phyloP scores from a whole-genome alignment of 768 basidiomycete genomes.

The Brasilioporus rufonigricans region DNA sequence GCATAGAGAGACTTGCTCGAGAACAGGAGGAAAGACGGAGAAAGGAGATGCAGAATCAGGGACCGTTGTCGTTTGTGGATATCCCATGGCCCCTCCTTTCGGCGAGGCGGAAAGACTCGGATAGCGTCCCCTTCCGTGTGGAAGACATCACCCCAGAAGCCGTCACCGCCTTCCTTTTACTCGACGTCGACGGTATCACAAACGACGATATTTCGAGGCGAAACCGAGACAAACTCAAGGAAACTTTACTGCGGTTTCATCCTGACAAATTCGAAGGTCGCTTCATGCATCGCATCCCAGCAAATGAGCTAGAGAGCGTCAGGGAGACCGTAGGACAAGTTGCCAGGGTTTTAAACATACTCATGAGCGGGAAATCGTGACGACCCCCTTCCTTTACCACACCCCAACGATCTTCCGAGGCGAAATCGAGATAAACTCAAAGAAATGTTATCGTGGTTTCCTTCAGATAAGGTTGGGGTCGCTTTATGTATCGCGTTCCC shows the following conservation, averaged over 20 bases:
- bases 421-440: slow-evolving; percentile 62
- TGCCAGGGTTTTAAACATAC: slow-evolving; percentile 53
- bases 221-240: slow-evolving; percentile 60
- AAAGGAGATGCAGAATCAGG: slow-evolving; percentile 42
- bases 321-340: slow-evolving; percentile 63
- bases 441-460: slow-evolving; percentile 70
- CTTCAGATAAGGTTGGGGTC: too few species aligned
- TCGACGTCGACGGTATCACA: slow-evolving; percentile 13
- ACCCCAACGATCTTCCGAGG: too few species aligned
- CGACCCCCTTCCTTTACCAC: too few species aligned
- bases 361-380: slow-evolving; percentile 42
- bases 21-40: slow-evolving; percentile 51
- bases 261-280: slow-evolving; percentile 83
- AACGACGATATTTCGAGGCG: slow-evolving; percentile 37
- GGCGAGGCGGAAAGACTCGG: slow-evolving; percentile 20
- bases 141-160: slow-evolving; percentile 57
- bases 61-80: slow-evolving; percentile 47
- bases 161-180: slow-evolving; percentile 57
- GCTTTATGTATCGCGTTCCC: too few species aligned
- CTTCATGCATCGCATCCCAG: slow-evolving; percentile 50
- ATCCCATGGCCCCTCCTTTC: slow-evolving; percentile 72
- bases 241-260: slow-evolving; percentile 71
- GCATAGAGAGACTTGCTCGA: slow-evolving; percentile 49
- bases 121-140: slow-evolving; percentile 21
- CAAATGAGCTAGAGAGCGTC: slow-evolving; percentile 48